These are phyloP conservation scores for Alnus rubra DNA, from an alignment of 306 rosid genomes.

Conservation along the genomic window DNA sequence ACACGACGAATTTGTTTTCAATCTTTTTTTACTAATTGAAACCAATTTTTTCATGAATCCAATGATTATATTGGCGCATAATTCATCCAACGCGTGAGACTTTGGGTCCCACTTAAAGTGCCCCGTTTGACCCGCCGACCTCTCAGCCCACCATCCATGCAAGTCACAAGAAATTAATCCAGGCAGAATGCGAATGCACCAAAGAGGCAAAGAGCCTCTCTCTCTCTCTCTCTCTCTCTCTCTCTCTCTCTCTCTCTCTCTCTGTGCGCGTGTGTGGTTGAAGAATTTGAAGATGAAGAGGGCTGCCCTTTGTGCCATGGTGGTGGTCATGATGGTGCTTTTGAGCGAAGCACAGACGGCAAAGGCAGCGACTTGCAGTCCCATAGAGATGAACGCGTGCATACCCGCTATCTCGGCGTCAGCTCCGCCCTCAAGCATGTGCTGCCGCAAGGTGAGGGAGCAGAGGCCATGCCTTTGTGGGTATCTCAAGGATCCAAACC, in stretches of 20 bases:
- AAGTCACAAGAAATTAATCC: not conserved
- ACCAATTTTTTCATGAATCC: no score
- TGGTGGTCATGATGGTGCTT: not conserved
- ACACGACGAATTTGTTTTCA: no score
- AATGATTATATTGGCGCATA: no score
- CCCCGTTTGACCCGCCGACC: no score
- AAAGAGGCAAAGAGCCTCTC: not conserved
- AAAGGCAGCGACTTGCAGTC: slow-evolving; percentile 21
- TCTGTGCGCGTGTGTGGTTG: not conserved
- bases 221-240: not conserved
- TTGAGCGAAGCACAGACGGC: not conserved
- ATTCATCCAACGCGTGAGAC: no score
- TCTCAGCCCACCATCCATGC: not conserved
- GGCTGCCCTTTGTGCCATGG: not conserved
- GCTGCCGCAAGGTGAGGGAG: slow-evolving; percentile 55
- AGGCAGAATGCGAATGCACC: not conserved
- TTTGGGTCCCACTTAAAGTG: no score
- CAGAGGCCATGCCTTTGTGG: slow-evolving; percentile 68
- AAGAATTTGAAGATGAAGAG: not conserved
- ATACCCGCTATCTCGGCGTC: not conserved
- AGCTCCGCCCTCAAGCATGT: slow-evolving; percentile 35
- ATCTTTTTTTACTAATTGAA: no score
- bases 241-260: not conserved
- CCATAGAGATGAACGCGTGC: slow-evolving; percentile 30
- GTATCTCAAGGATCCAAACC: slow-evolving; percentile 52